Percentiles rank a stretch among this genome's conserved stretches.
Evolutionary conservation across 345 rosid genomes (phyloP).

Genomic region (Gossypium arboreum): DNA sequence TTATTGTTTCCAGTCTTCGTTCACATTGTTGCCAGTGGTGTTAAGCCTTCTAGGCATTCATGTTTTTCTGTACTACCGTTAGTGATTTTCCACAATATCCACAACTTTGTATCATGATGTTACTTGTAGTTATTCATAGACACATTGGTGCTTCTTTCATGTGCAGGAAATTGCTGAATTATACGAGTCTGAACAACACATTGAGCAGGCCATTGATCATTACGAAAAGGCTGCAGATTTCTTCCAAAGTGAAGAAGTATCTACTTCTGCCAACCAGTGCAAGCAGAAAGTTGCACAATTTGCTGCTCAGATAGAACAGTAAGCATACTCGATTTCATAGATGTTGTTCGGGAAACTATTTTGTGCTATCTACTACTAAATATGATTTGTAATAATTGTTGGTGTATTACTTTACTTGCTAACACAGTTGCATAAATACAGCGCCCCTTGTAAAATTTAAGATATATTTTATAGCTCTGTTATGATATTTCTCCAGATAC

Average conservation of each 20-base stretch:
- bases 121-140: neutral
- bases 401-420: neutral
- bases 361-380: neutral
- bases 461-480: neutral
- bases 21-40: neutral
- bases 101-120: neutral
- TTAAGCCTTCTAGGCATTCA: neutral
- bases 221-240: slow-evolving; percentile 81
- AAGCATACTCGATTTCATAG: slow-evolving; percentile 26
- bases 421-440: neutral
- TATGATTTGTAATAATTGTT: neutral
- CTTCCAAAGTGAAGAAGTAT: slow-evolving; percentile 75
- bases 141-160: neutral
- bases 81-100: neutral
- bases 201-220: slow-evolving; percentile 17
- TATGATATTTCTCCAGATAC: slow-evolving; percentile 52
- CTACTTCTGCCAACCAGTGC: slow-evolving; percentile 96
- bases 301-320: slow-evolving; percentile 88
- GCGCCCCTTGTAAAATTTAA: neutral
- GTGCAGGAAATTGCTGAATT: slow-evolving; percentile 9
- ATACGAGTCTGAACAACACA: neutral
- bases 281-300: slow-evolving; percentile 93
- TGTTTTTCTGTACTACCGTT: neutral
- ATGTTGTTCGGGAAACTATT: neutral
- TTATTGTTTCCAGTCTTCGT: neutral